Evolutionary conservation across 208 protist species (phyloP), one percentile per base, ranked within the genome.

Genomic region (Trypanosoma boissoni): DNA sequence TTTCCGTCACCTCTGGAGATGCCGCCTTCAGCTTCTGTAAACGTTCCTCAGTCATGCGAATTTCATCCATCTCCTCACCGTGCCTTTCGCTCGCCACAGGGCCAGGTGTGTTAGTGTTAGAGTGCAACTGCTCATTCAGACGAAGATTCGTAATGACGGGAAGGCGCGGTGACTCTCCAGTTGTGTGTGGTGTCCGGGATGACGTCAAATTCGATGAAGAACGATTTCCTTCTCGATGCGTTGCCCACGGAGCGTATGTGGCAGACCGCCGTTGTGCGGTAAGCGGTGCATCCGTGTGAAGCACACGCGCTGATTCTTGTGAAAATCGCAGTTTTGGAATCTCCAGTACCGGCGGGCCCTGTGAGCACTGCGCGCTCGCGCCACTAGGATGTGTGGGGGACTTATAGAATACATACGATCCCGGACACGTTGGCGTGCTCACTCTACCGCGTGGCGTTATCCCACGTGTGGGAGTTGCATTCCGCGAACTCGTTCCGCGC

Each of bases 1-100:
- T 63, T 66, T 94, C 76, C 29, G 84, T 94, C 23, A 77, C 88
- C 58, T 87, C 72, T 14, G 80, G 80, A 27, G 86, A 58, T 12
- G 72, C 68, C 21, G 64, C 66, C 48, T 73, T 74, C n/a, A 91
- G 59, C 6, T 83, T 78, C 50, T 77, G 70, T 43, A 78, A 65
- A 0, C 83, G 74, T 36, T 91, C 82, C 61, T 90, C 76, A 31
- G 76, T 76, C 54, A 77, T 78, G 43, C 42, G 59, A 34, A 72
- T 63, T 53, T 92, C 84, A 55, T 94, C 74, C 9, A 24, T 64
- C 18, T 83, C 74, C 41, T 50, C 21, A n/a, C n/a, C 8, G 31
- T 39, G 31, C 10, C 21, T 56, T 54, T 18, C 54, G 44, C 9
- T 43, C 16, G 23, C 34, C 21, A 18, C n/a, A n/a, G n/a, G n/a